Percentiles rank a stretch among this genome's conserved stretches.
phyloP scores from a whole-genome alignment of 176 grass and related monocot species.

The Olyra latifolia region DNA sequence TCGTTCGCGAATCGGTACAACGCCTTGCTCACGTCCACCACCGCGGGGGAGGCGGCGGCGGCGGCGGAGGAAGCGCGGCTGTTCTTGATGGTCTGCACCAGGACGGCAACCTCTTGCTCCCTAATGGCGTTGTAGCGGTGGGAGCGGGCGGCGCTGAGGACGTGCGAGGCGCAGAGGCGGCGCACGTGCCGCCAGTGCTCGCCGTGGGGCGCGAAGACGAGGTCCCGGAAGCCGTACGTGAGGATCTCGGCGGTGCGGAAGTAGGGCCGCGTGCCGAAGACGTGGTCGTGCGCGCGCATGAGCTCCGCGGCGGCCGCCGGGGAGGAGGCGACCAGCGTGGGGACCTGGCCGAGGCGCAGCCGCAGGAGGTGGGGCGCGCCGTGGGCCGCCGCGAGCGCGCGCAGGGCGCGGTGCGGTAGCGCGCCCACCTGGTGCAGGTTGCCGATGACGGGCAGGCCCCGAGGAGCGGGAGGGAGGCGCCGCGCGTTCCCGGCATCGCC shows the following conservation, averaged over 20 bases:
- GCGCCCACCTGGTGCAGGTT: conserved; percentile 69
- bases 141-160: conserved; percentile 37
- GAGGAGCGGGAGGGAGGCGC: conserved; percentile 40
- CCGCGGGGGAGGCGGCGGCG: background rate
- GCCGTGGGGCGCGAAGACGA: conserved; percentile 59
- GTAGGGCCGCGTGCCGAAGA: conserved; percentile 58
- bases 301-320: conserved; percentile 50
- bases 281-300: conserved; percentile 60
- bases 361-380: conserved; percentile 36
- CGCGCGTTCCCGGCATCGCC: background rate
- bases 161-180: conserved; percentile 48
- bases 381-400: conserved; percentile 32
- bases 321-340: conserved; percentile 55
- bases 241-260: conserved; percentile 55
- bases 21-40: conserved; percentile 49
- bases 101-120: conserved; percentile 35
- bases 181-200: conserved; percentile 72
- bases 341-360: conserved; percentile 62
- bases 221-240: conserved; percentile 50
- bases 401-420: conserved; percentile 47
- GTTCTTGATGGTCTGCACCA: conserved; percentile 16
- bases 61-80: background rate
- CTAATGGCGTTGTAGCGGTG: conserved; percentile 16
- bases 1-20: conserved; percentile 48
- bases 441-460: conserved; percentile 50